Evolutionary conservation across 2,329 filamentous ascomycete species (phyloP), one percentile per base, ranked within the genome.

Genomic region (Endoconidiophora laricicola): DNA sequence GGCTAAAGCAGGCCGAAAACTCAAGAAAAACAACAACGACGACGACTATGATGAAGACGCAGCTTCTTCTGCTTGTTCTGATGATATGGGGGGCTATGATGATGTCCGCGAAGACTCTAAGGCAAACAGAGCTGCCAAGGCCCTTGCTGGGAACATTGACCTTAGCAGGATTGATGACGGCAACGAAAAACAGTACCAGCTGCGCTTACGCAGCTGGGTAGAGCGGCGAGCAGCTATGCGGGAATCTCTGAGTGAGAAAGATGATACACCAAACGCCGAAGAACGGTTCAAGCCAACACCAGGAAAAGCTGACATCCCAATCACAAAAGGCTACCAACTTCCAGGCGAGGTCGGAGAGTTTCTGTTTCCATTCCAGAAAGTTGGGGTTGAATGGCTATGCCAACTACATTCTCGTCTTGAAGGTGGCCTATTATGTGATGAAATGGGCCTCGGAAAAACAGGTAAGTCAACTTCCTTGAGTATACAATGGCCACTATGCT

Each of bases 401-500:
- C 90, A 98, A 62, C 69, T 98, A 2, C 90, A 94, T 61, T 78
- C 80, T 50, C 87, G 95, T 61, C 77, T 83, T 54, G 87, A 94
- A 4, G 91, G 91, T 22, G 91, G 91, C 2, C 96, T 98, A 49
- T 76, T 98, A 38, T 91, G 90, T 4, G 91, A 98, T 60, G 91
- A 98, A 64, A 98, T 98, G 91, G 91, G 93, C 1, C 68, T 98
- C n/a, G 91, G 91, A 3, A 98, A 98, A 66, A 98, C 91, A 3
- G 61, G 62, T 63, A 56, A 48, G 54, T 46, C 14, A 23, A 37
- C 12, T 14, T 26, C 3, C 16, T 1, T 42, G 20, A n/a, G 40
- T 26, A 12, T 46, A 29, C 40, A 14, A 14, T 33, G 2, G 18
- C 6, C 7, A 9, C 23, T 3, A 37, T 10, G n/a, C 16, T 18